phyloP scores from a whole-genome alignment of 2,329 filamentous ascomycete genomes.

The Aspergillus sp. region DNA sequence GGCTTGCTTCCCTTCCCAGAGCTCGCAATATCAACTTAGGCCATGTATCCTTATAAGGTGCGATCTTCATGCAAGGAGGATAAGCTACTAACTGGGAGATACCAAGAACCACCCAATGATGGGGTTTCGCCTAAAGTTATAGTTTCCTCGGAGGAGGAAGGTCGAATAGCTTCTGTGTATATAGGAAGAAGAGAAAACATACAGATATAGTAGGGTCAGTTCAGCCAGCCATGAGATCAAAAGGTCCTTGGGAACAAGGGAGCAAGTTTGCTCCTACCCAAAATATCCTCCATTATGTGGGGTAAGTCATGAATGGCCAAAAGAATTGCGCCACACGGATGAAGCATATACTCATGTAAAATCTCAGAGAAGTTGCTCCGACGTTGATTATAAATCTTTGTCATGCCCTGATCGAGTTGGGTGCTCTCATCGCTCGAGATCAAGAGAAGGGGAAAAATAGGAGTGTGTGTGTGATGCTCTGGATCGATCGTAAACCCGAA shows the following conservation, averaged over 20 bases:
- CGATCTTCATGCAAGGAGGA: slow-evolving; percentile 18
- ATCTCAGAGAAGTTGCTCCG: neutral
- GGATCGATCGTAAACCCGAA: neutral
- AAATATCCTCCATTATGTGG: too few relatives aligned
- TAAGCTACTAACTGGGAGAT: slow-evolving; percentile 5
- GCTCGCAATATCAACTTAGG: neutral
- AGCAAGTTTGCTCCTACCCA: too few relatives aligned
- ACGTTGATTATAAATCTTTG: neutral
- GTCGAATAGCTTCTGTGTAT: too few relatives aligned
- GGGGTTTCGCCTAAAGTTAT: slow-evolving; percentile 2
- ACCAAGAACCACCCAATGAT: neutral
- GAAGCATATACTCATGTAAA: neutral
- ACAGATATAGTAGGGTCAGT: too few relatives aligned
- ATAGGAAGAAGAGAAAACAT: too few relatives aligned
- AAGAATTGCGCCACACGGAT: neutral
- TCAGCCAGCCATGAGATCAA: too few relatives aligned
- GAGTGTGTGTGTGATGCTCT: neutral
- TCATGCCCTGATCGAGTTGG: neutral
- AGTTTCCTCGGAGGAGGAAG: neutral
- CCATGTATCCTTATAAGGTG: neutral
- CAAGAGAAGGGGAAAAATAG: neutral
- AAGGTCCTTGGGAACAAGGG: too few relatives aligned
- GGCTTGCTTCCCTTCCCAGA: neutral
- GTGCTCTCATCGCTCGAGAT: neutral
- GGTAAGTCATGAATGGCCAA: too few relatives aligned